Evolutionary conservation across 192 early-diverging fungal species (phyloP).

Genomic region (Coemansia sp.): DNA sequence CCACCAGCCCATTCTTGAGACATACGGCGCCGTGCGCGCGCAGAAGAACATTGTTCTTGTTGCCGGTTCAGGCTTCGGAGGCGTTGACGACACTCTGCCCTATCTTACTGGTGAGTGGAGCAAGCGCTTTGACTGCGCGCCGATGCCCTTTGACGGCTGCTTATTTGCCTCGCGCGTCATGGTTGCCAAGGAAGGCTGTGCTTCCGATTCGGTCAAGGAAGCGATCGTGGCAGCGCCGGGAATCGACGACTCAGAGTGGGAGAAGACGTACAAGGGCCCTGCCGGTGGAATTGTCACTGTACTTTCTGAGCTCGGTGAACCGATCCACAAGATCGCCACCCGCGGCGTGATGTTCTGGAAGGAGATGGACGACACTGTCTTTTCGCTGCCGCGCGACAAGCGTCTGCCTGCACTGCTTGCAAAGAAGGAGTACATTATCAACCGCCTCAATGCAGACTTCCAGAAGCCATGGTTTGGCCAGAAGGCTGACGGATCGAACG

Average conservation of each 20-base stretch:
- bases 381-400: constrained; percentile 86
- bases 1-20: constrained; percentile 78
- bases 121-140: constrained; percentile 73
- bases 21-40: constrained; percentile 77
- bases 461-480: constrained; percentile 96
- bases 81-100: constrained; percentile 82
- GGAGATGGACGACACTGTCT: constrained; percentile 91
- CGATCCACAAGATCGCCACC: constrained; percentile 96
- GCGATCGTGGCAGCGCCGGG: constrained; percentile 87
- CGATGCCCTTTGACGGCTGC: constrained; percentile 94
- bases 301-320: constrained; percentile 91
- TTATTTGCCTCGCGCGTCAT: constrained; percentile 92
- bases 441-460: constrained; percentile 85
- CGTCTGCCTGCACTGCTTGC: constrained; percentile 73
- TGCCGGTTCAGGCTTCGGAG: constrained; percentile 91
- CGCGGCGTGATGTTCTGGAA: constrained; percentile 91
- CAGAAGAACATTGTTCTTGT: constrained; percentile 83
- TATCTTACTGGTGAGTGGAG: constrained; percentile 95
- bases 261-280: constrained; percentile 87
- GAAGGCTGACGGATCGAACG: constrained; percentile 71
- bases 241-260: constrained; percentile 85
- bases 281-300: constrained; percentile 92
- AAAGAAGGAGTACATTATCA: constrained; percentile 92
- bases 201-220: constrained; percentile 80
- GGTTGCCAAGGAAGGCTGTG: constrained; percentile 87